Conservation (phyloP, 441 rosid species). For the California macrophylla region DNA sequence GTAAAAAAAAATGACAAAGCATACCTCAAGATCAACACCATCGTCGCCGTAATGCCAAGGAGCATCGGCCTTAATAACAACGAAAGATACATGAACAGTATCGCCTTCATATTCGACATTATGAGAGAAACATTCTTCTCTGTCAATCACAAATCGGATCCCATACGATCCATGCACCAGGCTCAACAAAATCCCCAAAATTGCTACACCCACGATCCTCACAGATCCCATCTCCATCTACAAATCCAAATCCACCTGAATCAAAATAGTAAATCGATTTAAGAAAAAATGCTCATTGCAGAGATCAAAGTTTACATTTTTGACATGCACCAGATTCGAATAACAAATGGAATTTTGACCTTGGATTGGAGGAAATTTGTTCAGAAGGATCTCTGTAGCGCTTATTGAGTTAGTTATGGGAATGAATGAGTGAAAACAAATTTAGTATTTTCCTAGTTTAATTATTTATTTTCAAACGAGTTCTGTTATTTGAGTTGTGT, state of each 20-base stretch:
- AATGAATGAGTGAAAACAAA: too few relatives aligned
- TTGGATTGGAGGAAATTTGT: too few relatives aligned
- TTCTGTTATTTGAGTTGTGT: too few relatives aligned
- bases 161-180: slow-evolving; percentile 31
- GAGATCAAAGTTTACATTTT: too few relatives aligned
- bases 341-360: too few relatives aligned
- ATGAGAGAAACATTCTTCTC: slow-evolving; percentile 68
- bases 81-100: slow-evolving; percentile 57
- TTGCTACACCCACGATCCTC: slow-evolving; percentile 15
- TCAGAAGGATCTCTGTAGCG: too few relatives aligned
- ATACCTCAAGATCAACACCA: slow-evolving; percentile 64
- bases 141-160: slow-evolving; percentile 56
- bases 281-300: background rate
- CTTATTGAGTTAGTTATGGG: too few relatives aligned
- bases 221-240: slow-evolving; percentile 12
- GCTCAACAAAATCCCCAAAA: slow-evolving; percentile 28
- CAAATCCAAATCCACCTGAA: background rate
- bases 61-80: slow-evolving; percentile 52
- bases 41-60: slow-evolving; percentile 46
- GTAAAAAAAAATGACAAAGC: background rate
- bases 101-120: slow-evolving; percentile 56
- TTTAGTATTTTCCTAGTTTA: too few relatives aligned
- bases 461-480: too few relatives aligned
- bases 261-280: background rate
- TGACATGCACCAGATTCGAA: too few relatives aligned